phyloP scores from a whole-genome alignment of 306 rosid genomes.

The Argentina anserina region DNA sequence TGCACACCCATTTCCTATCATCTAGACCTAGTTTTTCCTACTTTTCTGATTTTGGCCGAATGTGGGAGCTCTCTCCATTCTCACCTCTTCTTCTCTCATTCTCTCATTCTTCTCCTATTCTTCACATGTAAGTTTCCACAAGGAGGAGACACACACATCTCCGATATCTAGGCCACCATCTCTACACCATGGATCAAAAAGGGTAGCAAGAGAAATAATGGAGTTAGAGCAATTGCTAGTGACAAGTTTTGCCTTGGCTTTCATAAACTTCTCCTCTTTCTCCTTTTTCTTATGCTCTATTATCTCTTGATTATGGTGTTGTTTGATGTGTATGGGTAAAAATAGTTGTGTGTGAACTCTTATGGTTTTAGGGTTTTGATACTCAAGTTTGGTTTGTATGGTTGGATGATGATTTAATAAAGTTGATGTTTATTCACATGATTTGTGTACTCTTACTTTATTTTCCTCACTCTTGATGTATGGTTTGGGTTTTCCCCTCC shows the following conservation, averaged over 20 bases:
- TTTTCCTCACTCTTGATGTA: not conserved
- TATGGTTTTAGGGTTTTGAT: not conserved
- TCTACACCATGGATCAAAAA: not conserved
- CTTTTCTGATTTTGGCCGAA: not conserved
- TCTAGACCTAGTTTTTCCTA: too few species aligned
- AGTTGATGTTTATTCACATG: not conserved
- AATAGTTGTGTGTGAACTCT: not conserved
- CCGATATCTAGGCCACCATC: not conserved
- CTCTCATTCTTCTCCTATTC: too few species aligned
- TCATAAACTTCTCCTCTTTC: too few species aligned
- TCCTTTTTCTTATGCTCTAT: too few species aligned
- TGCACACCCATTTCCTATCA: too few species aligned
- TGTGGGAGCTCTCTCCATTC: not conserved
- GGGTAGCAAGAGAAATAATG: not conserved
- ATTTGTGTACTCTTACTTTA: not conserved
- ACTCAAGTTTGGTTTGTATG: not conserved
- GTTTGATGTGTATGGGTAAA: not conserved
- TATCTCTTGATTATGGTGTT: not conserved
- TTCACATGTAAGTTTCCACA: too few species aligned
- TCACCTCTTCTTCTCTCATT: too few species aligned
- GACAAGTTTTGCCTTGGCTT: not conserved
- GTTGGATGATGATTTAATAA: not conserved
- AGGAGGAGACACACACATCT: too few species aligned
- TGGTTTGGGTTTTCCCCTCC: not conserved
- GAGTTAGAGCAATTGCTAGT: not conserved